A percentile compares a stretch with the other conserved stretches of the same genome.
These are phyloP conservation scores for Schwanniomyces yamadae DNA, from an alignment of 805 yeast genomes.

Conservation along the genomic window DNA sequence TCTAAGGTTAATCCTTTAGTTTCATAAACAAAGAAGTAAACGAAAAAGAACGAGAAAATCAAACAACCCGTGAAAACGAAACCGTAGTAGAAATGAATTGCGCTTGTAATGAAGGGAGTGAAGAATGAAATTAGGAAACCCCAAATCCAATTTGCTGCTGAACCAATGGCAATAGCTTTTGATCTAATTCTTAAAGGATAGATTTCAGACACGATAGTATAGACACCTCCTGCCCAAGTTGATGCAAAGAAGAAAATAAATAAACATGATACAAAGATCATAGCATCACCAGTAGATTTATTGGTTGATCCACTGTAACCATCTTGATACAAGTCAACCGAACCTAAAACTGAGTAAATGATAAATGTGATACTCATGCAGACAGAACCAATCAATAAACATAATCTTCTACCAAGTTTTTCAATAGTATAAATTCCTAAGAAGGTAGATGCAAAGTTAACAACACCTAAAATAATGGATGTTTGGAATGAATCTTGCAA, in stretches of 20 bases:
- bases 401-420: slow-evolving; percentile 46
- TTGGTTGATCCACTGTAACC: slow-evolving; percentile 39
- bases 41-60: slow-evolving; percentile 62
- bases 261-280: slow-evolving; percentile 64
- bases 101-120: slow-evolving; percentile 61
- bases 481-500: slow-evolving; percentile 52
- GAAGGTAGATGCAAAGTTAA: slow-evolving; percentile 54
- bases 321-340: slow-evolving; percentile 42
- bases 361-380: slow-evolving; percentile 57
- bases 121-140: slow-evolving; percentile 62
- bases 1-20: slow-evolving; percentile 81
- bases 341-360: slow-evolving; percentile 60
- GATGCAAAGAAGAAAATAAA: slow-evolving; percentile 67
- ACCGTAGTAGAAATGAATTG: slow-evolving; percentile 66
- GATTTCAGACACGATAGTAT: slow-evolving; percentile 62
- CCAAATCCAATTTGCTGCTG: slow-evolving; percentile 65
- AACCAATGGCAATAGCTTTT: slow-evolving; percentile 62
- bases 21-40: slow-evolving; percentile 70
- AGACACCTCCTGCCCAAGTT: slow-evolving; percentile 72
- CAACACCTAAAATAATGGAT: slow-evolving; percentile 53
- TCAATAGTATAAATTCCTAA: slow-evolving; percentile 52
- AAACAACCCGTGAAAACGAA: slow-evolving; percentile 64
- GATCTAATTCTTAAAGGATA: slow-evolving; percentile 65
- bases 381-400: slow-evolving; percentile 43
- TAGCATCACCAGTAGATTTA: slow-evolving; percentile 55